Base-by-base conservation (phyloP, 1,284 basidiomycete species). In the Rhizoctonia solani region DNA sequence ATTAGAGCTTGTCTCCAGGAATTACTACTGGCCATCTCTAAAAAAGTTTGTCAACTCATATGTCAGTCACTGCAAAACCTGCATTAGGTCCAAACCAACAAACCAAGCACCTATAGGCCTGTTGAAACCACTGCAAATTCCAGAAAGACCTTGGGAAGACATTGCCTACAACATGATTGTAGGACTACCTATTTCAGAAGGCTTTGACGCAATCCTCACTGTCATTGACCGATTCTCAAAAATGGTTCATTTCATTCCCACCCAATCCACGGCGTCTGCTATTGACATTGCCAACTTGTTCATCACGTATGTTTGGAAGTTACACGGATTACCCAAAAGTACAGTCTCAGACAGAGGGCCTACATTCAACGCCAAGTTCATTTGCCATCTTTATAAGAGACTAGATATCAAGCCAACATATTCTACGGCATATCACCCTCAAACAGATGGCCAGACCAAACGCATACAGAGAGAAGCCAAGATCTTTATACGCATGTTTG, bases 401-500 rank as follows among this genome's bases (percentile, higher is more conserved):
- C 32, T 67, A 23, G 37, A 16, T 8, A 16, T 39, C 8, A 16
- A 8, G 16, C 16, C 37, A 8, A 8, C 8, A 8, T 39, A 29
- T 46, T 68, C 66, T 3, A 68, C 66, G 13, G 47, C 66, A 44
- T 63, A 68, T 42, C 19, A 39, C 21, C 67, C 56, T 29, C 66
- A 67, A 19, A 46, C 49, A 3, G 25, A 67, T 67, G 66, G 66
- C 30, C 53, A 67, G 27, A 49, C 50, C 21, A 14, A 67, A 46
- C 19, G 25, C 16, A 29, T 49, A 9, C 49, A 67, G 42, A 29
- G 46, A 30, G 37, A 44, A 37, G 65, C 44, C 23, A 42, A 67
- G 49, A 44, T 46, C 14, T 56, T 56, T 19, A 39, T 67, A 6
- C 19, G 56, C 19, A 5, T 29, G 4, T 61, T 47, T 32, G 16